Base-by-base conservation (phyloP, 768 basidiomycete genomes). In the Pholiota microspora region DNA sequence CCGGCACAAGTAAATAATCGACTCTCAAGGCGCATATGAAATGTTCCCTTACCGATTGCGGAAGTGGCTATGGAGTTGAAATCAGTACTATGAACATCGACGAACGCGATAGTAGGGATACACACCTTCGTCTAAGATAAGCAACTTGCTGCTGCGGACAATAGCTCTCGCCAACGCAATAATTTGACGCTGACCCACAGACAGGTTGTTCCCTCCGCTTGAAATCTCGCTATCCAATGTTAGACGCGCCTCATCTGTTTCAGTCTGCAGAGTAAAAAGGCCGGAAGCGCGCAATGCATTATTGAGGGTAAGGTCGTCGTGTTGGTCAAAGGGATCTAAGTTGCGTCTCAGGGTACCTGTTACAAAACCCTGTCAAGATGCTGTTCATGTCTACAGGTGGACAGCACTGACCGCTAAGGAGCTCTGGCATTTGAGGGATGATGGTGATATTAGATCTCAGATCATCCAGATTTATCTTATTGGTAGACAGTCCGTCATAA, bases 181-280 rank as follows among this genome's bases (percentile, higher is more conserved):
- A 42, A 86, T 76, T 59, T 92, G 89, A 9, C 88, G 68, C 62
- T 90, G 88, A 16, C 89, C 89, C 34, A 86, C 83, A 1, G 85
- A 87, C 60, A 90, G 81, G 64, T 90, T 90, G 18, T 76, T 67
- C 7, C 88, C 88, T 4, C 86, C 86, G 2, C 70, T 71, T 32
- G 73, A 61, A 34, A 81, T 69, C 9, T 62, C 53, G 18, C 69
- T 77, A 38, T 81, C 77, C 16, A 82, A 66, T 9, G 71, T 73
- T 35, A 79, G 67, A 73, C 73, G 42, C 71, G 79, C 52, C 78
- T 82, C 64, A 72, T 78, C 52, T 69, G 79, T 69, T 62, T 71
- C 69, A 35, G 54, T 61, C 60, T 75, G 67, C 27, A 73, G 57
- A 8, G 78, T 63, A 45, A 69, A 70, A 3, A 75, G 58, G 8